Evolutionary conservation across 2,329 filamentous ascomycete genomes (phyloP).

Genomic region (Teratosphaeria destructans): DNA sequence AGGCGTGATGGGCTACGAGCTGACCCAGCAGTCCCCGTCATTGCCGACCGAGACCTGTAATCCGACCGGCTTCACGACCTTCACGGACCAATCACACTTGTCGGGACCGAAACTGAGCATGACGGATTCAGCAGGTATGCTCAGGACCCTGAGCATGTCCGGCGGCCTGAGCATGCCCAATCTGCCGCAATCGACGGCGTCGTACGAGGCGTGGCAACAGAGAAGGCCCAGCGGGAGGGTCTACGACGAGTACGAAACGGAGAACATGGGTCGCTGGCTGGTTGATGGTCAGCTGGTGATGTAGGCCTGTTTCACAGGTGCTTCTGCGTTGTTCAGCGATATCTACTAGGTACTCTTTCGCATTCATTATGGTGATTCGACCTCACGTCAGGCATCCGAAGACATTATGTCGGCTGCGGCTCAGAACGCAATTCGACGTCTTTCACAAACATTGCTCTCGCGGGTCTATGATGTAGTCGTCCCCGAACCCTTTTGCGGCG

Average conservation of each 20-base stretch:
- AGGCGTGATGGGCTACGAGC: conserved; percentile 19
- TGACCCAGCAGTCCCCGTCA: conserved; percentile 12
- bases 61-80: background rate
- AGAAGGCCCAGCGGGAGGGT: conserved; percentile 12
- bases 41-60: conserved; percentile 6
- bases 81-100: background rate
- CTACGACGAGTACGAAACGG: conserved; percentile 12
- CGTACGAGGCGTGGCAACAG: conserved; percentile 7
- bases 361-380: background rate
- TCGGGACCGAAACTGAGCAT: conserved; percentile 10
- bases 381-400: background rate
- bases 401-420: background rate
- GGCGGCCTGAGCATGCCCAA: conserved; percentile 20
- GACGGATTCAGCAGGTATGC: conserved; percentile 20
- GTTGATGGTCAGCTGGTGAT: background rate
- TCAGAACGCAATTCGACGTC: too few species aligned
- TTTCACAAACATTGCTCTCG: too few species aligned
- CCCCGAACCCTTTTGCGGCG: too few species aligned
- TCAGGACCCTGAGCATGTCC: conserved; percentile 19
- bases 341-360: background rate
- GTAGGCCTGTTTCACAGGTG: background rate
- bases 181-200: background rate
- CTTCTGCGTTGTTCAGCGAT: background rate
- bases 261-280: conserved; percentile 1
- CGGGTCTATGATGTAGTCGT: too few species aligned